Evolutionary conservation across 352 stramenopile species (phyloP).

Genomic region (Phytophthora sp.): DNA sequence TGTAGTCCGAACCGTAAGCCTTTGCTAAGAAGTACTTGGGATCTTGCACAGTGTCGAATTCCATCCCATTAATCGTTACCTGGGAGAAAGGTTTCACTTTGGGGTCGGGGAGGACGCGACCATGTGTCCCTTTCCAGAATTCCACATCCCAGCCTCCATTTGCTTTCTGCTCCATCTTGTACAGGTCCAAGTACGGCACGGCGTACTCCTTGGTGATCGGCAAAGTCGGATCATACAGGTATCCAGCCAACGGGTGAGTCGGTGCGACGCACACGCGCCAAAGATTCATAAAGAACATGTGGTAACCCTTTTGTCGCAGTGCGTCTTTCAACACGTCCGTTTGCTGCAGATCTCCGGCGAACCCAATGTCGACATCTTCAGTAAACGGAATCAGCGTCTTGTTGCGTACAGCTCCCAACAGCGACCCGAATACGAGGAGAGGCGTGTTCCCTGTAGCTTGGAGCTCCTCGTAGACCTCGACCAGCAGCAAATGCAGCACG

Average conservation of each 20-base stretch:
- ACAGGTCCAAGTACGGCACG: conserved; percentile 46
- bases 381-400: too few relatives aligned
- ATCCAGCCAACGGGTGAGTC: conserved; percentile 37
- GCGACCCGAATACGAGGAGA: conserved; percentile 44
- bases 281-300: background rate
- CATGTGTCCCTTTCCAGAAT: conserved; percentile 15
- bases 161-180: conserved; percentile 18
- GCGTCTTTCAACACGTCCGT: conserved; percentile 10
- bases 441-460: conserved; percentile 26
- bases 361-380: conserved; percentile 60
- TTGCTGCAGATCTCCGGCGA: conserved; percentile 18
- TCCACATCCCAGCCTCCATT: conserved; percentile 14
- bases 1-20: conserved; percentile 41
- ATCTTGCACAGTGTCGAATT: conserved; percentile 41
- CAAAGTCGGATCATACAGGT: conserved; percentile 38
- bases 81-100: conserved; percentile 29
- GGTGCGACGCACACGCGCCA: background rate
- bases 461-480: conserved; percentile 58
- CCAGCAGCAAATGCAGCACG: conserved; percentile 56
- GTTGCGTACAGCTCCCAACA: too few relatives aligned
- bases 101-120: conserved; percentile 1
- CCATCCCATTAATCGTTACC: conserved; percentile 34
- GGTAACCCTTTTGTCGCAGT: background rate
- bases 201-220: conserved; percentile 10
- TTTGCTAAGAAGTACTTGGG: conserved; percentile 35